phyloP scores from a whole-genome alignment of 768 basidiomycete genomes.

The Boletus rubroflammeus region DNA sequence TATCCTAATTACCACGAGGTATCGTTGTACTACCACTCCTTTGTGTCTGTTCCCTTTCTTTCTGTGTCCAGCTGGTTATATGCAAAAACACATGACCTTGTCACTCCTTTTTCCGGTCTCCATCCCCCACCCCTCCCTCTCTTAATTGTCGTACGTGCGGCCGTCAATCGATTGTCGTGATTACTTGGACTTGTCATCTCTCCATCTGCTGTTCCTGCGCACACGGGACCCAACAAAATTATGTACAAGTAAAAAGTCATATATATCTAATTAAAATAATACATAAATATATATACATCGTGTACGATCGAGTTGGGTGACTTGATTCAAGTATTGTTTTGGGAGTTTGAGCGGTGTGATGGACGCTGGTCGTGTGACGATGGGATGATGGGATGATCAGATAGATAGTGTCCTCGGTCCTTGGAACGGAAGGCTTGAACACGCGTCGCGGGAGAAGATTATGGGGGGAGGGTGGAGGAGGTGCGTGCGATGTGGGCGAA shows the following conservation, averaged over 20 bases:
- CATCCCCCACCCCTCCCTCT: too few relatives aligned
- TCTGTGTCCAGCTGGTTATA: slow-evolving; percentile 10
- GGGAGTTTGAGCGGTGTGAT: not conserved
- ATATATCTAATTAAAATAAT: not conserved
- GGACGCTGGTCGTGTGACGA: not conserved
- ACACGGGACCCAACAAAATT: not conserved
- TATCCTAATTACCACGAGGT: slow-evolving; percentile 15
- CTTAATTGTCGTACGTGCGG: not conserved
- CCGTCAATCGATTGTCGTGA: not conserved
- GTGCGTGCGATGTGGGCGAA: not conserved
- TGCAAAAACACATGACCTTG: slow-evolving; percentile 12
- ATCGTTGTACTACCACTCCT: slow-evolving; percentile 26
- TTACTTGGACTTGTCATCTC: not conserved
- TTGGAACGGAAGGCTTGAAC: not conserved
- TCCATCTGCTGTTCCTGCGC: not conserved
- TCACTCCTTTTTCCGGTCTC: slow-evolving; percentile 5
- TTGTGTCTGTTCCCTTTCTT: slow-evolving; percentile 11
- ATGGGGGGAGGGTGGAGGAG: too few relatives aligned
- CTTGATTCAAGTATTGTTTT: not conserved
- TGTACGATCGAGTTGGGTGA: not conserved
- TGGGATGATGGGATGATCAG: not conserved
- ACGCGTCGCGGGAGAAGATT: not conserved
- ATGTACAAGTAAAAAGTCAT: slow-evolving; percentile 3
- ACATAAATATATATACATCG: not conserved
- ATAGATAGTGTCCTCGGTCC: not conserved